Conservation (phyloP, 176 grass and related monocot species). For the Bothriochloa decipiens region DNA sequence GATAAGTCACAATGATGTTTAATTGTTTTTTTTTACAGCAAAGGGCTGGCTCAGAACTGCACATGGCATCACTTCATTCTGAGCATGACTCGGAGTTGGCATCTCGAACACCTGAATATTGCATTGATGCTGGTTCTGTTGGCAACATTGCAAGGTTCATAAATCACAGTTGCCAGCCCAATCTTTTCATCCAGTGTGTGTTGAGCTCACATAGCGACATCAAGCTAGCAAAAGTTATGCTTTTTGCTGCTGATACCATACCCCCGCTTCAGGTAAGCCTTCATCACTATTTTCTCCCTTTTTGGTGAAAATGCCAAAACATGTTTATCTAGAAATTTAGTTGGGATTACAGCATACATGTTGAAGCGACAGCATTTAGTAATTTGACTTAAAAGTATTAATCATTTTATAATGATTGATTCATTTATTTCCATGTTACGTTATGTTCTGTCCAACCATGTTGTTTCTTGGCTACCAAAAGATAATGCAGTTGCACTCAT, state of each 20-base stretch:
- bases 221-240: slow-evolving; percentile 81
- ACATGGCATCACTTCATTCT: slow-evolving; percentile 34
- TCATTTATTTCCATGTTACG: not conserved
- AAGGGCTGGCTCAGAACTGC: slow-evolving; percentile 60
- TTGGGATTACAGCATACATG: not conserved
- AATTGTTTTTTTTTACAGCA: slow-evolving; percentile 43
- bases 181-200: slow-evolving; percentile 86
- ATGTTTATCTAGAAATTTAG: not conserved
- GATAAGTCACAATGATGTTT: not conserved
- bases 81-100: slow-evolving; percentile 53
- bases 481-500: not conserved
- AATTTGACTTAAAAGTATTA: not conserved
- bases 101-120: slow-evolving; percentile 62
- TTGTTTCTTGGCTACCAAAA: not conserved
- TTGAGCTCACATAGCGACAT: slow-evolving; percentile 73
- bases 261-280: slow-evolving; percentile 69
- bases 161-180: slow-evolving; percentile 88
- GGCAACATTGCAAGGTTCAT: slow-evolving; percentile 88
- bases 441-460: not conserved
- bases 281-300: not conserved
- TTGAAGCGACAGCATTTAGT: not conserved
- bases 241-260: slow-evolving; percentile 89
- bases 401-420: not conserved
- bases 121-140: slow-evolving; percentile 67
- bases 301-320: not conserved